These are phyloP conservation scores for Lentinula guzmanii DNA, from an alignment of 768 basidiomycete species.

Conservation along the genomic window DNA sequence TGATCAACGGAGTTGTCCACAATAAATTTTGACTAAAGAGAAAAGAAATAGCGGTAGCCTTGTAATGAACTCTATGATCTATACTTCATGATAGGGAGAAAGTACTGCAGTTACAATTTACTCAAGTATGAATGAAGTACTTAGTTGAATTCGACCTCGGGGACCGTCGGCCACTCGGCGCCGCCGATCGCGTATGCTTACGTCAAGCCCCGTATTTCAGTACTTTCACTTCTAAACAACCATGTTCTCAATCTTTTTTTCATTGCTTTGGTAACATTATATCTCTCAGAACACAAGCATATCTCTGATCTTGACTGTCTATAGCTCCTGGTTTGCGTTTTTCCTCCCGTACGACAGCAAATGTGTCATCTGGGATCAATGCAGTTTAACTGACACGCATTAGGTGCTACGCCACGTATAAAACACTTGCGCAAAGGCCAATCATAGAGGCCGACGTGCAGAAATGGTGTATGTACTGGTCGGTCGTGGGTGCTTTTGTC, in stretches of 20 bases:
- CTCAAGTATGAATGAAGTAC: too few species aligned
- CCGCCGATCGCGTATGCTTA: not conserved
- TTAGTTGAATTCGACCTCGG: not conserved
- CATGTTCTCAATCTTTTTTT: constrained; percentile 10
- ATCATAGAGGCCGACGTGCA: constrained; percentile 47
- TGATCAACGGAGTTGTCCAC: not conserved
- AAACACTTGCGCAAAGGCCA: constrained; percentile 51
- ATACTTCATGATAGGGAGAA: too few species aligned
- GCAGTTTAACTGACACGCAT: not conserved
- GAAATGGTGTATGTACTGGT: constrained; percentile 59
- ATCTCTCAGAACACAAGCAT: not conserved
- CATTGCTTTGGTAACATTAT: constrained; percentile 6
- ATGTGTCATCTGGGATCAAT: not conserved
- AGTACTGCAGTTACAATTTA: too few species aligned
- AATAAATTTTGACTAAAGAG: not conserved
- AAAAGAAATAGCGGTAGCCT: not conserved
- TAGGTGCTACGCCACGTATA: constrained; percentile 55
- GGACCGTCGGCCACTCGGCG: not conserved
- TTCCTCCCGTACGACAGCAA: constrained; percentile 35
- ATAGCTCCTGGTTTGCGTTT: constrained; percentile 69
- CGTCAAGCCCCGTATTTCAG: not conserved
- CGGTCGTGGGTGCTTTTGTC: constrained; percentile 52
- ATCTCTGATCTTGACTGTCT: not conserved
- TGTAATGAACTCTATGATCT: not conserved
- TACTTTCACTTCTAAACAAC: not conserved